Percentiles rank a stretch among this genome's conserved stretches.
Evolutionary conservation across 805 yeast genomes (phyloP).

Genomic region (Nakazawaea anatomiae): DNA sequence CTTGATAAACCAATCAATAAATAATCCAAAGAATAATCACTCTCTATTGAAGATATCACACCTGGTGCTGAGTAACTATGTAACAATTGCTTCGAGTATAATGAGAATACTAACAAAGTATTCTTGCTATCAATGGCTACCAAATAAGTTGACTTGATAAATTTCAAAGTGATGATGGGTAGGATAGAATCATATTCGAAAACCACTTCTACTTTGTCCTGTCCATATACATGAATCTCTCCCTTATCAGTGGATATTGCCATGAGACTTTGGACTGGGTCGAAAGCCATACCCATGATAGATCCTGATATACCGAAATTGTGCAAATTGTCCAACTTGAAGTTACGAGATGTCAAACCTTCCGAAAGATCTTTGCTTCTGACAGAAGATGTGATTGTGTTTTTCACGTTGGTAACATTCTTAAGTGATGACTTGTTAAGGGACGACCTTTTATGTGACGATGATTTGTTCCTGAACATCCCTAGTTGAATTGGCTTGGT

Average conservation of each 20-base stretch:
- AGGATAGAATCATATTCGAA: slow-evolving; percentile 46
- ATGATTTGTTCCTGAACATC: slow-evolving; percentile 6
- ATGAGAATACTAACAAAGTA: slow-evolving; percentile 61
- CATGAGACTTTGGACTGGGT: slow-evolving; percentile 81
- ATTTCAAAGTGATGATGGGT: slow-evolving; percentile 49
- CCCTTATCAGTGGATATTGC: slow-evolving; percentile 75
- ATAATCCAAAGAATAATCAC: slow-evolving; percentile 91
- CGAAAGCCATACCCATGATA: slow-evolving; percentile 66
- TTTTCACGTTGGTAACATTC: slow-evolving; percentile 9
- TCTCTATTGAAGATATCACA: slow-evolving; percentile 58
- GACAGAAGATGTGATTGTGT: slow-evolving; percentile 11
- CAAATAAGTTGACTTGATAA: slow-evolving; percentile 78
- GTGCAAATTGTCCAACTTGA: slow-evolving; percentile 25
- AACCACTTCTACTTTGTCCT: slow-evolving; percentile 67
- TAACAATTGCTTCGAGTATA: slow-evolving; percentile 56
- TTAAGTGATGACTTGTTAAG: slow-evolving; percentile 1
- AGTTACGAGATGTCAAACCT: slow-evolving; percentile 23
- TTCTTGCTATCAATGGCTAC: slow-evolving; percentile 63
- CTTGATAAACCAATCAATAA: slow-evolving; percentile 71
- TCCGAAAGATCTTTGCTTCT: slow-evolving; percentile 19
- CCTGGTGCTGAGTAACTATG: slow-evolving; percentile 59
- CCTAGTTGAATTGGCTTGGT: too few species aligned
- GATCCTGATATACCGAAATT: slow-evolving; percentile 59
- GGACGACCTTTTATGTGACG: not conserved
- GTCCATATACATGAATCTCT: slow-evolving; percentile 77